Evolutionary conservation across 1,284 basidiomycete genomes (phyloP), one percentile per base, ranked within the genome.

Genomic region (Peniophora sp.): DNA sequence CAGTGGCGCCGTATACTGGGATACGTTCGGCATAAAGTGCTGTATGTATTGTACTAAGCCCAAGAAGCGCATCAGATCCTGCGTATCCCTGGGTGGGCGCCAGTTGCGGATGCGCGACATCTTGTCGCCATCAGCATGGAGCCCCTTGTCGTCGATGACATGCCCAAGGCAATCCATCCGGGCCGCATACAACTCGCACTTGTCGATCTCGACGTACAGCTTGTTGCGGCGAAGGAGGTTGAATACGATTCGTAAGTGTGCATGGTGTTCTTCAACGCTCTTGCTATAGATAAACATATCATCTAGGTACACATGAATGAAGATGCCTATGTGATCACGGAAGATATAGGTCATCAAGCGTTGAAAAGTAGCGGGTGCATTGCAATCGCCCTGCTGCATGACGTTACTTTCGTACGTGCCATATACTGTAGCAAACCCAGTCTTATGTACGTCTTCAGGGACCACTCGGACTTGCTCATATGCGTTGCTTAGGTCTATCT

Each of bases 21-120:
- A 58, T 0, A 75, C 55, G 34, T 70, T 60, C 0, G 68, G 71
- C 47, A 75, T 55, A 51, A 71, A 72, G 11, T 63, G 59, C 0
- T 64, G 58, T 0, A 75, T 49, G 54, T 73, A 75, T 20, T 72
- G 61, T 0, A 74, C 61, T 0, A 71, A 55, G 0, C 70, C 72
- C 0, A 75, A 48, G 43, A 74, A 75, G 12, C 59, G 51, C 44
- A 69, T 68, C 0, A 76, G 58, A n/a, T 71, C 66, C n/a, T 69
- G 60, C 35, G 63, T 66, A 10, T 56, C 59, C 0, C 58, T 48
- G 0, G 68, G 72, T 0, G 50, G 52, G n/a, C 52, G 46, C 62
- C 62, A 66, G 0, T 56, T 36, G 0, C 49, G 24, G 6, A 65
- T 52, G 0, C 47, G 20, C 0, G 35, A 41, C 60, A 66, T 57